Evolutionary conservation across 139 green algal species (phyloP), one percentile per base, ranked within the genome.

Genomic region (Tetraselmis striata): DNA sequence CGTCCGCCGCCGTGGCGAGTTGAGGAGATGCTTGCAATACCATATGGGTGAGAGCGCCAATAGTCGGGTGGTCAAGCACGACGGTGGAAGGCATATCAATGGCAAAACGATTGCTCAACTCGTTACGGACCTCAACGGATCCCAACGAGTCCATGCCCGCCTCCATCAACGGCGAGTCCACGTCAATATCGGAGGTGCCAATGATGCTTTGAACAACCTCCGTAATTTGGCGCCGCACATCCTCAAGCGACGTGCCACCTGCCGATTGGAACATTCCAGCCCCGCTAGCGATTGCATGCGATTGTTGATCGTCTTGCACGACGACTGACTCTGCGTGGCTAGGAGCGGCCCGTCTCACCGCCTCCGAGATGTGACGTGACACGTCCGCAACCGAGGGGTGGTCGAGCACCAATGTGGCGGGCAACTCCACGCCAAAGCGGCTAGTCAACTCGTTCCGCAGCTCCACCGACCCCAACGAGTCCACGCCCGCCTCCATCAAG

Each of bases 401-500:
- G 77, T 95, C 91, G 79, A 91, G 95, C 22, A 87, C 88, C 0
- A 96, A 32, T 0, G 94, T 97, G 58, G 77, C 80, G 1, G 78
- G 31, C 23, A 92, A 83, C 2, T 85, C 84, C 23, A 85, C 1
- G 1, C 76, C 75, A 30, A 86, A 82, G 2, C 24, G 28, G 28
- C 58, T 23, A 25, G 79, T 84, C 30, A 97, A 88, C 2, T 82
- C 84, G 83, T 95, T 94, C 28, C 90, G 84, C 83, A 97, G 88
- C 91, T 97, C 93, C 59, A 95, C 92, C 1, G 91, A 87, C 0
- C 90, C 89, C 78, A 96, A 84, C 2, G 89, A 95, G 88, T 97
- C 94, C 31, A 97, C 76, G 1, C 93, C 94, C 23, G 90, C 87
- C 11, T 85, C 90, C 92, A 97, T 95, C 30, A 97, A 87, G 0